These are phyloP conservation scores for Echria macrotheca DNA, from an alignment of 495 filamentous ascomycete genomes.

Conservation along the genomic window DNA sequence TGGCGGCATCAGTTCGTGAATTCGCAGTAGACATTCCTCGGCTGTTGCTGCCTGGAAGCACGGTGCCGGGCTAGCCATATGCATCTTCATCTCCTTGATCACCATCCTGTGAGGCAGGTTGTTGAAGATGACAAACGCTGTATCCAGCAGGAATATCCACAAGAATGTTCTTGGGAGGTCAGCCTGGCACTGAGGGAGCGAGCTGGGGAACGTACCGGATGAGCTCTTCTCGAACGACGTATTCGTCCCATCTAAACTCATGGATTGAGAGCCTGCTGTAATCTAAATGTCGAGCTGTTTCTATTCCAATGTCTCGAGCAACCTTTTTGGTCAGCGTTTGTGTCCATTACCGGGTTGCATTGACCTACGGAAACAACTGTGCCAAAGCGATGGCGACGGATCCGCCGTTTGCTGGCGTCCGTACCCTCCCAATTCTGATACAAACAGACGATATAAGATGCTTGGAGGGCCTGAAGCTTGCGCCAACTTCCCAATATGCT, in stretches of 20 bases:
- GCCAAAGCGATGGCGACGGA: slow-evolving; percentile 27
- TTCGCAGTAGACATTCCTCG: slow-evolving; percentile 20
- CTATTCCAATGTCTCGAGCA: slow-evolving; percentile 25
- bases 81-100: slow-evolving; percentile 32
- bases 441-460: slow-evolving; percentile 23
- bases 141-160: slow-evolving; percentile 28
- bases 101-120: slow-evolving; percentile 31
- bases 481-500: slow-evolving; percentile 4
- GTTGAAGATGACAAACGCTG: slow-evolving; percentile 32
- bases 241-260: slow-evolving; percentile 26
- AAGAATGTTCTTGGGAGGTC: slow-evolving; percentile 13
- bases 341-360: too few species aligned
- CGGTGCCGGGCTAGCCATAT: slow-evolving; percentile 26
- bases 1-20: slow-evolving; percentile 20
- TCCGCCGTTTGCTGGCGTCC: slow-evolving; percentile 23
- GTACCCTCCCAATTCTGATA: slow-evolving; percentile 29
- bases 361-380: slow-evolving; percentile 26
- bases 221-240: slow-evolving; percentile 22
- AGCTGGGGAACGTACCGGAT: slow-evolving; percentile 17
- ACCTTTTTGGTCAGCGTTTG: too few species aligned
- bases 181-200: background rate
- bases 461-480: slow-evolving; percentile 27
- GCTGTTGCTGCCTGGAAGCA: slow-evolving; percentile 25
- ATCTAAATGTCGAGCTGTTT: slow-evolving; percentile 21
- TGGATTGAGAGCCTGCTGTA: slow-evolving; percentile 19